phyloP scores from a whole-genome alignment of 2,329 filamentous ascomycete species.

The Alternaria sp. region DNA sequence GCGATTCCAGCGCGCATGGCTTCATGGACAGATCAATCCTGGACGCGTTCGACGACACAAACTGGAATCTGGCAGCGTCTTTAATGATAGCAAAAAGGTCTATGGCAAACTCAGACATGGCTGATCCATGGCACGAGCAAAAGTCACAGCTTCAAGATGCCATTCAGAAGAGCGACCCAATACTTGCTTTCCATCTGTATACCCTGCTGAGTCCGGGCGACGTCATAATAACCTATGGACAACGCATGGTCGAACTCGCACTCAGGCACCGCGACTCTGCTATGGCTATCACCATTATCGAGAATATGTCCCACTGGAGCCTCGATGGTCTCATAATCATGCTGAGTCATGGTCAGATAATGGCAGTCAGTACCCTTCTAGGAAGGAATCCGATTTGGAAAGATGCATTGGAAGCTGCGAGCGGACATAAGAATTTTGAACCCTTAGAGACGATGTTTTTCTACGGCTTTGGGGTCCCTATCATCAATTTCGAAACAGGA shows the following conservation, averaged over 20 bases:
- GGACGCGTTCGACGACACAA: background rate
- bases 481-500: fast-evolving
- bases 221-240: too few relatives aligned
- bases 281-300: background rate
- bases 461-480: background rate
- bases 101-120: background rate
- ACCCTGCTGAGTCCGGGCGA: background rate
- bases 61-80: background rate
- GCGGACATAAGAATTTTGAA: background rate
- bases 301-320: too few relatives aligned
- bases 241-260: background rate
- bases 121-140: fast-evolving
- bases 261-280: background rate
- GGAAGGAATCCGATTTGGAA: background rate
- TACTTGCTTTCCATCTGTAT: background rate
- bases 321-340: too few relatives aligned
- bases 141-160: background rate
- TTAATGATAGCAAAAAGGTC: background rate
- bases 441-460: background rate
- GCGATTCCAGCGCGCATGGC: too few relatives aligned
- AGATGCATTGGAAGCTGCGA: background rate
- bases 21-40: background rate
- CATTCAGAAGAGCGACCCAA: background rate
- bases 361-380: background rate
- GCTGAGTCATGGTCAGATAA: background rate